phyloP scores from a whole-genome alignment of 306 rosid genomes.

The Lathyrus tuberosus region DNA sequence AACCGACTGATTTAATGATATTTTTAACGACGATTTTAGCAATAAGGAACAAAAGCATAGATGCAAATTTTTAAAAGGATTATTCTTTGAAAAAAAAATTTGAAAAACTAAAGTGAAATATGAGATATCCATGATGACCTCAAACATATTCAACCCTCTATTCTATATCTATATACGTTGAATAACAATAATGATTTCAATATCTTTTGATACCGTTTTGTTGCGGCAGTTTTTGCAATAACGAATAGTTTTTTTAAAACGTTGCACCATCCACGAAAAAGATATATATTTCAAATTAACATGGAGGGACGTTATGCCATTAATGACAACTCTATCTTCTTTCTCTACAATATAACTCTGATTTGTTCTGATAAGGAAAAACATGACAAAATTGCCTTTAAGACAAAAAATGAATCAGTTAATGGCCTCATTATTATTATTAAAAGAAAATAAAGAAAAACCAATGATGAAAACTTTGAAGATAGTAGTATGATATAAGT shows the following conservation, averaged over 20 bases:
- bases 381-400: constrained; percentile 27
- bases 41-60: too few species aligned
- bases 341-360: background rate
- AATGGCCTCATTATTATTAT: constrained; percentile 48
- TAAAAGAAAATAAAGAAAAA: constrained; percentile 33
- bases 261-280: constrained; percentile 27
- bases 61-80: too few species aligned
- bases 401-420: constrained; percentile 28
- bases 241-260: too few species aligned
- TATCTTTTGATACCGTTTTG: too few species aligned
- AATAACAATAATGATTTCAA: too few species aligned
- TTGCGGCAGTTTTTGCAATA: too few species aligned
- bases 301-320: constrained; percentile 32
- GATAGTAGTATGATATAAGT: constrained; percentile 22
- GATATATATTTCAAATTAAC: constrained; percentile 29
- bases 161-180: too few species aligned
- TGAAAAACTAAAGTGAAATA: too few species aligned
- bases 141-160: too few species aligned
- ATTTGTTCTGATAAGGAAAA: background rate
- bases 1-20: too few species aligned
- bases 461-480: constrained; percentile 48
- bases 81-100: too few species aligned
- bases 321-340: constrained; percentile 29
- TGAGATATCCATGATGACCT: rapidly evolving
- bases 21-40: too few species aligned